Conservation (phyloP, 2,329 filamentous ascomycete species). For the Ceratocystis cubensis region DNA sequence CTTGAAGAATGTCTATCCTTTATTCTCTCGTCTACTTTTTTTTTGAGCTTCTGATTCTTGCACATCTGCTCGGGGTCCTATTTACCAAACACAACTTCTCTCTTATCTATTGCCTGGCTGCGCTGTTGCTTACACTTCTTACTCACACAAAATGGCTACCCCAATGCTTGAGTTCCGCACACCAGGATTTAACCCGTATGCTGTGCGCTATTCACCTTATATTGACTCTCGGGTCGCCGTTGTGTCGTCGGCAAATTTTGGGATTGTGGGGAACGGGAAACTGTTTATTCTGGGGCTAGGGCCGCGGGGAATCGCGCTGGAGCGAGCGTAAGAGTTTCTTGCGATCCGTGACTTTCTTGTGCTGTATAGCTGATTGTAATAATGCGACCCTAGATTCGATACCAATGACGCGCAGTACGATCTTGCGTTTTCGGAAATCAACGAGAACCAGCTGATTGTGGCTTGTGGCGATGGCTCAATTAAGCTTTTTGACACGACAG, state of each 20-base stretch:
- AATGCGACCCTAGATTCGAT: conserved; percentile 53
- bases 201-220: conserved; percentile 96
- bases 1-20: background rate
- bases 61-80: background rate
- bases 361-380: background rate
- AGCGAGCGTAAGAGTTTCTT: conserved; percentile 53
- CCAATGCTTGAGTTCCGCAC: conserved; percentile 89
- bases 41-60: background rate
- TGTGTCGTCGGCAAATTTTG: conserved; percentile 85
- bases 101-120: background rate
- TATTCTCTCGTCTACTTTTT: background rate
- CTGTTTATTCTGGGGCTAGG: conserved; percentile 76
- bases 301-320: conserved; percentile 60
- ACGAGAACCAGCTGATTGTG: conserved; percentile 85
- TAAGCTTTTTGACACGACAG: conserved; percentile 79
- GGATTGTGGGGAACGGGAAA: conserved; percentile 89
- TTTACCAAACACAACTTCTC: background rate
- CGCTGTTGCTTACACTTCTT: background rate
- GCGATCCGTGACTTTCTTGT: background rate
- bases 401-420: conserved; percentile 97
- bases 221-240: conserved; percentile 91
- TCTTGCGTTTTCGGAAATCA: conserved; percentile 85
- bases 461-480: conserved; percentile 88
- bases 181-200: conserved; percentile 87
- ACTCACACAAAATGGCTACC: conserved; percentile 32